Base-by-base conservation (phyloP, 768 basidiomycete species). In the Tubosaeta sp. region DNA sequence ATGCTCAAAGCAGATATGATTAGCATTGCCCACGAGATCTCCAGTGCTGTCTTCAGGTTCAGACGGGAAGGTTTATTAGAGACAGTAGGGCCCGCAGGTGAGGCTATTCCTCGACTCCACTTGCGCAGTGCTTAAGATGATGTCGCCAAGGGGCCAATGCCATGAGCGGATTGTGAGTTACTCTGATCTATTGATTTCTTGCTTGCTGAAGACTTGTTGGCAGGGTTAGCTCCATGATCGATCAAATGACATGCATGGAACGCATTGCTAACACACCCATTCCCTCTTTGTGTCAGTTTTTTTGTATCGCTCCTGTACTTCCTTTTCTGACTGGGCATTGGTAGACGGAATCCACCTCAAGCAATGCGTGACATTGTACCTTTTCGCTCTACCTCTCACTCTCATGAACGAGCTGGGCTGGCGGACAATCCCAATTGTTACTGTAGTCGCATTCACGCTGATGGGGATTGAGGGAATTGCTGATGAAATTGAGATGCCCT, bases 401-500 rank as follows among this genome's bases (percentile, higher is more conserved):
- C 78, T 97, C 29, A 83, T 94, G 42, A 79, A 83, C 50, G 86
- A 92, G 43, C 75, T 95, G 59, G 85, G 85, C 32, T 93, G 90
- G 88, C 80, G 76, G 43, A 88, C 88, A 64, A 76, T 95, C 10
- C 89, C 88, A n/a, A 76, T 94, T 25, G 84, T 91, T 17, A 92
- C 91, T 19, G 81, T 88, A 13, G 86, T 94, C 27, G 84, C 91
- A 8, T 93, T 95, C 73, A 94, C 89, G 1, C 80, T 97, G 48
- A 93, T 94, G 82, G 92, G 93, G 16, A 90, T 97, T 47, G 94
- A 97, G 74, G 93, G 92, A 5, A 97, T 97, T 58, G 94, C 95
- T 0, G 87, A 95, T 54, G 85, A 92, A 69, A 92, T 95, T 59
- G 94, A 97, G 68, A 88, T 89, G 85, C 95, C 95, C 0, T 97